Percentiles rank a stretch among this genome's conserved stretches.
Evolutionary conservation across 2,329 filamentous ascomycete genomes (phyloP).

Genomic region (Blumeria hordei): DNA sequence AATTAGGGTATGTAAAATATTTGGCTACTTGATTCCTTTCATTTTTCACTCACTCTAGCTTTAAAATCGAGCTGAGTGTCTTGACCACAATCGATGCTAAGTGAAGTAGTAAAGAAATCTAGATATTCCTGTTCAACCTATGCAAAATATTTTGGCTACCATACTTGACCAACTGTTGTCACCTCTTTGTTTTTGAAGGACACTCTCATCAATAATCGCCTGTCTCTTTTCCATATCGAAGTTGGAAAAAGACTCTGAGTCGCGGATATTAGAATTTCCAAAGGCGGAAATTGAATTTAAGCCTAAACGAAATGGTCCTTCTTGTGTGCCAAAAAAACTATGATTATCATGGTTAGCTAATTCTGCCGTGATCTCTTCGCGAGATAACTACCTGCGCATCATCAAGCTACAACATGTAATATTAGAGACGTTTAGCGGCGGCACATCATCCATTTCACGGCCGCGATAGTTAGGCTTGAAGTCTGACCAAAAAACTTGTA

Average conservation of each 20-base stretch:
- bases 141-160: too few species aligned
- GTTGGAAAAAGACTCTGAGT: constrained; percentile 5
- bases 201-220: too few species aligned
- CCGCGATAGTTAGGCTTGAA: constrained; percentile 56
- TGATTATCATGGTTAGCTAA: constrained; percentile 9
- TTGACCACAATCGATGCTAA: too few species aligned
- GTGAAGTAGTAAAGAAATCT: too few species aligned
- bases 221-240: not conserved
- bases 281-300: constrained; percentile 29
- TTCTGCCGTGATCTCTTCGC: not conserved
- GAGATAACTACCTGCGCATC: constrained; percentile 42
- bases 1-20: too few species aligned
- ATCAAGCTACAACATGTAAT: constrained; percentile 51
- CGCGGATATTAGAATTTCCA: constrained; percentile 1
- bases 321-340: constrained; percentile 49
- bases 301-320: constrained; percentile 38
- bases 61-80: too few species aligned
- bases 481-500: constrained; percentile 37
- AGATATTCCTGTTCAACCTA: too few species aligned
- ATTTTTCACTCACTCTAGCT: too few species aligned
- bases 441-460: constrained; percentile 32
- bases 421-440: constrained; percentile 29
- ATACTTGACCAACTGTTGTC: too few species aligned
- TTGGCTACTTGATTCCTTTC: too few species aligned
- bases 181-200: too few species aligned